Conservation (phyloP, 169 alveolate species). For the Cryptosporidium ubiquitum region DNA sequence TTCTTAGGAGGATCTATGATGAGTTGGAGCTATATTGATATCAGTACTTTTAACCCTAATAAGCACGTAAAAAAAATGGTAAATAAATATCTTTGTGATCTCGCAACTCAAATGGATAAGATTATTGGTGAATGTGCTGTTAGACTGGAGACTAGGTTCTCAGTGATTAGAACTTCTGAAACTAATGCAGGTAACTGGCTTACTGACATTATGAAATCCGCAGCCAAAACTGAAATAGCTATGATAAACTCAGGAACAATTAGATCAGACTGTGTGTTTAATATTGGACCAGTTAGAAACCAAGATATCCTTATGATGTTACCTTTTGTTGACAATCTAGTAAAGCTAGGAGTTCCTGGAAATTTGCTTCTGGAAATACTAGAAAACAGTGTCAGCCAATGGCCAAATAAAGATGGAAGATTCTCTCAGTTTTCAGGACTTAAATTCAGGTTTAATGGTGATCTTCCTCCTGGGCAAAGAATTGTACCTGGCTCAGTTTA, state of each 20-base stretch:
- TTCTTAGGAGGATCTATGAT: slow-evolving; percentile 81
- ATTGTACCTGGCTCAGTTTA: slow-evolving; percentile 77
- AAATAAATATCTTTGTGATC: slow-evolving; percentile 75
- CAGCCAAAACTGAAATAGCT: slow-evolving; percentile 84
- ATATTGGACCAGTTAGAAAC: slow-evolving; percentile 82
- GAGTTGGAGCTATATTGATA: slow-evolving; percentile 78
- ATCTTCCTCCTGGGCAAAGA: slow-evolving; percentile 78
- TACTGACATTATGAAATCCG: slow-evolving; percentile 85
- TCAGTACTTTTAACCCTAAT: slow-evolving; percentile 73
- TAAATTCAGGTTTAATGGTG: slow-evolving; percentile 57
- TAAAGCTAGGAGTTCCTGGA: slow-evolving; percentile 81
- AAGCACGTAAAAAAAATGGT: slow-evolving; percentile 79
- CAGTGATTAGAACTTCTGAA: slow-evolving; percentile 83
- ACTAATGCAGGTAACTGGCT: slow-evolving; percentile 86
- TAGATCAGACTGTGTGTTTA: slow-evolving; percentile 85
- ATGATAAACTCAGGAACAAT: slow-evolving; percentile 88
- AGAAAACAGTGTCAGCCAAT: slow-evolving; percentile 84
- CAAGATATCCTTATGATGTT: slow-evolving; percentile 82
- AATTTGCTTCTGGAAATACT: slow-evolving; percentile 76
- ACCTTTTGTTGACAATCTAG: slow-evolving; percentile 86
- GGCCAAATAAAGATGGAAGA: slow-evolving; percentile 89
- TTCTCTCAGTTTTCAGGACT: slow-evolving; percentile 87
- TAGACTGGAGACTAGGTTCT: slow-evolving; percentile 85
- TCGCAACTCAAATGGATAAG: slow-evolving; percentile 80
- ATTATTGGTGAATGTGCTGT: slow-evolving; percentile 82